phyloP scores from a whole-genome alignment of 2,329 filamentous ascomycete genomes.

The Fusarium robinianum region DNA sequence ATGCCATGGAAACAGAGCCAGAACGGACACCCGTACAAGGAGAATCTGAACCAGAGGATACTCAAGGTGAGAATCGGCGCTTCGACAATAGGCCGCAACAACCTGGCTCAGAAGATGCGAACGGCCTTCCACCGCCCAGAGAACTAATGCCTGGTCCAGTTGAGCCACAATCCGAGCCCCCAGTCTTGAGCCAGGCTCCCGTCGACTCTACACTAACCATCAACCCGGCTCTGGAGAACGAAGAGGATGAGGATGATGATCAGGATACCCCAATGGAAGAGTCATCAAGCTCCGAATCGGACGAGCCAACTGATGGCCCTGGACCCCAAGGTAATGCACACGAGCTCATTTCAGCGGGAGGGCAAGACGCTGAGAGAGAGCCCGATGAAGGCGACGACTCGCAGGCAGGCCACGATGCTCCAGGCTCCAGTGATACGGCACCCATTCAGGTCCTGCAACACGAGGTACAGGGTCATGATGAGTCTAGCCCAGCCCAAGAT shows the following conservation, averaged over 20 bases:
- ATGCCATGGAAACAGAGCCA: slow-evolving; percentile 29
- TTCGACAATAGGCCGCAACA: background rate
- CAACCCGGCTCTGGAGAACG: background rate
- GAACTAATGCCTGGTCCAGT: slow-evolving; percentile 24
- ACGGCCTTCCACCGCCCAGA: background rate
- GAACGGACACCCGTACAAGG: slow-evolving; percentile 12
- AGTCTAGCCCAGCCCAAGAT: slow-evolving; percentile 9
- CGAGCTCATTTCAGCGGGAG: background rate
- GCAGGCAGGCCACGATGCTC: background rate
- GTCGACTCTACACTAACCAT: slow-evolving; percentile 1
- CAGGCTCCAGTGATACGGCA: background rate
- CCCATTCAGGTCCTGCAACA: background rate
- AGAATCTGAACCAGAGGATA: slow-evolving; percentile 21
- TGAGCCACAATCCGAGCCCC: slow-evolving; percentile 4
- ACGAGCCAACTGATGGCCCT: background rate
- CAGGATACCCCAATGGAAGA: slow-evolving; percentile 17
- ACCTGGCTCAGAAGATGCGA: slow-evolving; percentile 4
- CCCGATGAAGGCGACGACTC: background rate
- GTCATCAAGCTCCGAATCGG: slow-evolving; percentile 1
- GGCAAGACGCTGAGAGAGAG: background rate
- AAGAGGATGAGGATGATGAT: slow-evolving; percentile 9
- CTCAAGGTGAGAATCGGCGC: slow-evolving; percentile 19
- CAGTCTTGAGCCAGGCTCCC: background rate
- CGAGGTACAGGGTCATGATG: background rate
- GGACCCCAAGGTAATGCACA: background rate